phyloP scores from a whole-genome alignment of 768 basidiomycete genomes.

The Leccinum sublutescens region DNA sequence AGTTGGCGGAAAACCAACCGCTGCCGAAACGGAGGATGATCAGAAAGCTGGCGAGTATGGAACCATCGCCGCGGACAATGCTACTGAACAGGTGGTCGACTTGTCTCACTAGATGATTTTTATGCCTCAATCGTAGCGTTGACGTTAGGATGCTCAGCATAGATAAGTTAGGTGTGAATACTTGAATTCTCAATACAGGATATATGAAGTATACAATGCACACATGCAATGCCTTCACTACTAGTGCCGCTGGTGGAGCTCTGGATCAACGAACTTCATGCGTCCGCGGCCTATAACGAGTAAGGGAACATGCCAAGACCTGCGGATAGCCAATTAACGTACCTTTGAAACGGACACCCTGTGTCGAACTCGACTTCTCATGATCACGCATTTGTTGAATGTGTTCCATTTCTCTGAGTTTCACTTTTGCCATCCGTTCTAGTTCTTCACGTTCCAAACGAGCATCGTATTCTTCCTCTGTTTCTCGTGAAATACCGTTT shows the following conservation, averaged over 20 bases:
- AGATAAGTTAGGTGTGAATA: neutral
- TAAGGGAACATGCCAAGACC: neutral
- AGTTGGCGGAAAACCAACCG: slow-evolving; percentile 41
- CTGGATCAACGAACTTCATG: slow-evolving; percentile 69
- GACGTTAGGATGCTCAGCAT: slow-evolving; percentile 3
- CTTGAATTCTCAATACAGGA: neutral
- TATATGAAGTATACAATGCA: neutral
- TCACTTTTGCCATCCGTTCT: slow-evolving; percentile 50
- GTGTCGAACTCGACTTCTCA: slow-evolving; percentile 32
- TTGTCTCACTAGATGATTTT: slow-evolving; percentile 16
- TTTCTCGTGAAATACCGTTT: slow-evolving; percentile 41
- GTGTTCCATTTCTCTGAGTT: slow-evolving; percentile 48
- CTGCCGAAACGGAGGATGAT: slow-evolving; percentile 18
- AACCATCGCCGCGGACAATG: slow-evolving; percentile 3
- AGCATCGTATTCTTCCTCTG: slow-evolving; percentile 72
- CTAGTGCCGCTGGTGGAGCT: slow-evolving; percentile 34
- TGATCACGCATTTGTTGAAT: slow-evolving; percentile 37
- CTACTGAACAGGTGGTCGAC: slow-evolving; percentile 19
- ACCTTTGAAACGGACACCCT: slow-evolving; percentile 69
- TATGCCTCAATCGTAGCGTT: slow-evolving; percentile 15
- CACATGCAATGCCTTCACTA: slow-evolving; percentile 6
- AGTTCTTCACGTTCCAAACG: slow-evolving; percentile 66
- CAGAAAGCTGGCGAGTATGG: slow-evolving; percentile 7
- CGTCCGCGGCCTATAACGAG: slow-evolving; percentile 51
- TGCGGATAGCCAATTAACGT: neutral